Conservation (phyloP, 306 rosid genomes). For the Oemleria cerasiformis region DNA sequence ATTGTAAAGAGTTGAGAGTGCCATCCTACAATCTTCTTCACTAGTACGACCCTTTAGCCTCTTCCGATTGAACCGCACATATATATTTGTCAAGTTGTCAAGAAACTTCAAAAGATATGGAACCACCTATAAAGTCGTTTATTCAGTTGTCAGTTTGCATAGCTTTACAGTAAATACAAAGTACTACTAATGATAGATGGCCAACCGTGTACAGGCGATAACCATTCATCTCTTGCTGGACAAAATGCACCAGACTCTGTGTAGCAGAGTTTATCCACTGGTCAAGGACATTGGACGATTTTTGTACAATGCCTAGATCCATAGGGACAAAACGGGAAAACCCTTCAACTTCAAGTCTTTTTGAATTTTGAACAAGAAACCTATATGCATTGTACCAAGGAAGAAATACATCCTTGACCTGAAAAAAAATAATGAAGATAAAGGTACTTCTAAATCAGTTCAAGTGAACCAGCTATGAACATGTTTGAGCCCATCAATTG, state of each 20-base stretch:
- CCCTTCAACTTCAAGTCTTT: slow-evolving; percentile 67
- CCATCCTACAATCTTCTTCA: slow-evolving; percentile 87
- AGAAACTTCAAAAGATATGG: slow-evolving; percentile 94
- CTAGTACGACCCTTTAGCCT: slow-evolving; percentile 98
- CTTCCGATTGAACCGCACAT: slow-evolving; percentile 94
- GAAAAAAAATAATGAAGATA: background rate
- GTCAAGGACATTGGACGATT: slow-evolving; percentile 69
- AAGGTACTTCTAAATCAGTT: background rate
- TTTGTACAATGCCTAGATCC: slow-evolving; percentile 63
- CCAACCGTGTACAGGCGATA: slow-evolving; percentile 75
- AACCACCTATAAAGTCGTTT: slow-evolving; percentile 43
- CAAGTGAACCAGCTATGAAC: background rate
- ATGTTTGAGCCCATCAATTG: background rate
- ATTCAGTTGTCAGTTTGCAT: background rate
- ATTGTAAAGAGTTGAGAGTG: slow-evolving; percentile 87
- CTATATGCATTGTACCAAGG: slow-evolving; percentile 1
- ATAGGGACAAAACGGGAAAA: slow-evolving; percentile 56
- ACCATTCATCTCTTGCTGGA: slow-evolving; percentile 84
- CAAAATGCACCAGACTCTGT: slow-evolving; percentile 65
- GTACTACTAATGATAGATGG: background rate
- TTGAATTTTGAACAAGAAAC: background rate
- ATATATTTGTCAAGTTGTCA: slow-evolving; percentile 91
- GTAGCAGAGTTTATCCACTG: background rate
- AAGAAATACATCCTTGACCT: slow-evolving; percentile 49
- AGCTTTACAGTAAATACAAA: too few species aligned